Evolutionary conservation across 2,329 filamentous ascomycete genomes (phyloP), one percentile per base, ranked within the genome.

Genomic region (Colletotrichum paranaense): DNA sequence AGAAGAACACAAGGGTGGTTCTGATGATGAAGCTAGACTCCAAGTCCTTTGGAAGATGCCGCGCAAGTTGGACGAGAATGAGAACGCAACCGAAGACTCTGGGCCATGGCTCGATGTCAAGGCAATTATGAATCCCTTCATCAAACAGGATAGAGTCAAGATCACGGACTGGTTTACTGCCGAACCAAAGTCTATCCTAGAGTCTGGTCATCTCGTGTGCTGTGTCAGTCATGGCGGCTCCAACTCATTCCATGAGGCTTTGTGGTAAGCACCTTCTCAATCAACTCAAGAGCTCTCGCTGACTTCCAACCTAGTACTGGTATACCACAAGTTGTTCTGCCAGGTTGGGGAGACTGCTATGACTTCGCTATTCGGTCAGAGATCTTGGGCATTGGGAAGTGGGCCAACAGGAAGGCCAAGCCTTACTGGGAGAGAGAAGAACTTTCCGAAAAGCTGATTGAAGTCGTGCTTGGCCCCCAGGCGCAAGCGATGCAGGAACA

Each of bases 211-310:
- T 19, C 76, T 88, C 5, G 78, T 80, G 2, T 84, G 83, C 30
- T 81, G 84, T 11, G 79, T 88, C 3, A 83, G 86, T 64, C 86
- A 88, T 69, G 86, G 86, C 8, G 86, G 86, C 4, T 84, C 86
- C 0, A 87, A 85, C 68, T 86, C 84, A 0, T 84, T 81, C 75
- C 78, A 81, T 42, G 83, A 85, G 67, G 81, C 82, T 0, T 58
- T 83, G 11, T 76, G 77, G 82, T 83, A 76, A 75, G 81, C 79
- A 57, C 11, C 12, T 16, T 4, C 28, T 57, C 22, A 11, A 14
- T 30, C 22, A 57, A 30, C 53, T 42, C 14, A 7, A 42, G 38
- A 42, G 16, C 38, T 42, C 16, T 19, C 38, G 16, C 22, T 57
- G 4, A 30, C 16, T 35, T 38, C 12, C 19, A 14, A 35, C 8